phyloP scores from a whole-genome alignment of 2,329 filamentous ascomycete genomes.

The Nemania diffusa region DNA sequence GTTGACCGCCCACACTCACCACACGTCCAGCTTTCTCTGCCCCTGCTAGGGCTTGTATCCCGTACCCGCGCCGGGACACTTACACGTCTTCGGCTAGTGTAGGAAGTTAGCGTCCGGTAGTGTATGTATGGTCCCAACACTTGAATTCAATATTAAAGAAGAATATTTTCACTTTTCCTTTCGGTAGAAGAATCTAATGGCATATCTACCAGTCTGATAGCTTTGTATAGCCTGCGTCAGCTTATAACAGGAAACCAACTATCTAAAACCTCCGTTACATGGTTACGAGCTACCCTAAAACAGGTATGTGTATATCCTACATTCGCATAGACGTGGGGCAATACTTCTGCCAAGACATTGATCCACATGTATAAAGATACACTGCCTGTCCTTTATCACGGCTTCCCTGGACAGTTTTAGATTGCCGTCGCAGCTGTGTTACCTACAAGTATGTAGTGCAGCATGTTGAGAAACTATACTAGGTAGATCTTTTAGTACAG shows the following conservation, averaged over 20 bases:
- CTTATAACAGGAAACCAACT: no score
- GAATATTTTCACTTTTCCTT: not conserved
- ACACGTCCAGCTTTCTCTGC: not conserved
- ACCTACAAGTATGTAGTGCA: no score
- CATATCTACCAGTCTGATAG: not conserved
- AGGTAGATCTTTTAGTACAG: not conserved
- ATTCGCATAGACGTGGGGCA: not conserved
- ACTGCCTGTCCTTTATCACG: not conserved
- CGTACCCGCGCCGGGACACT: conserved; percentile 2
- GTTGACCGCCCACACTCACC: not conserved
- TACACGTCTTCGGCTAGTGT: not conserved
- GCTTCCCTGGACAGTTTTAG: conserved; percentile 1
- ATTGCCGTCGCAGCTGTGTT: not conserved
- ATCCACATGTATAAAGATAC: not conserved
- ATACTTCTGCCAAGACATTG: not conserved
- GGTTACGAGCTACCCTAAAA: no score
- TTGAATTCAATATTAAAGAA: not conserved
- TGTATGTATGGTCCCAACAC: not conserved
- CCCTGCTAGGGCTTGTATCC: not conserved
- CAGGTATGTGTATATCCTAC: not conserved
- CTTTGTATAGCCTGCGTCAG: no score
- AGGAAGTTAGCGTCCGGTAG: not conserved
- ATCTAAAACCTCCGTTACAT: no score
- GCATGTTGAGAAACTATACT: not conserved
- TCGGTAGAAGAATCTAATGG: not conserved